Evolutionary conservation across 2,329 filamentous ascomycete species (phyloP), one percentile per base, ranked within the genome.

Genomic region (Ceratocystis cubensis): DNA sequence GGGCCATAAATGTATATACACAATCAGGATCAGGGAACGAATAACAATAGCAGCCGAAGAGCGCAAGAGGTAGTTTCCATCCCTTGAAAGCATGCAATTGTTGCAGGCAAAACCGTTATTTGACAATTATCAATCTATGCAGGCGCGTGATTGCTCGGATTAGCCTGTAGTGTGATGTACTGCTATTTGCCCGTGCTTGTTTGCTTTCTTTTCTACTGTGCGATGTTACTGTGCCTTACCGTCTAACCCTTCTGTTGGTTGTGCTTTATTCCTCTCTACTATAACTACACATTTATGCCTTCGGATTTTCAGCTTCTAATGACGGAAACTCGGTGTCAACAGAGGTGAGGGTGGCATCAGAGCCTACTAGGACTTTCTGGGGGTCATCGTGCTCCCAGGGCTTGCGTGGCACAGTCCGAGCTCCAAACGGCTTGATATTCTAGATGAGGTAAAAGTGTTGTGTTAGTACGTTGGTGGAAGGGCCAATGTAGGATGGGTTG

Each of bases 391-490:
- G 61, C 37, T 68, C 67, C 67, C 67, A 68, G 13, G 67, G 67
- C 50, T 68, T 68, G 37, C 62, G 65, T 50, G 67, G 67, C 22
- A 65, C 67, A 28, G 30, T 64, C 41, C 67, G 61, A 22, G 41
- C 20, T 1, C 67, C 67, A 64, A 68, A 68, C 45, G 67, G 67
- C 50, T 65, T 68, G 53, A 68, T 62, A 46, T 48, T 46, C 67
- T 68, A 37, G 30, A 15, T 41, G 28, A 22, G 17, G 7, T 3
- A 30, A 22, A 30, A n/a, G 25, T 13, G 41, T 7, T 6, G 4
- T 50, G 28, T 37, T 90, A 50, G 79, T 37, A 59, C 3, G 13
- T 41, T 4, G 10, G 37, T 41, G 37, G 13, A 41, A 15, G 37
- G 37, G 10, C 37, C 37, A 41, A 41, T 41, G 13, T 15, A 41